These are phyloP conservation scores for Didymosphaeria variabile DNA, from an alignment of 2,329 filamentous ascomycete genomes.

Conservation along the genomic window DNA sequence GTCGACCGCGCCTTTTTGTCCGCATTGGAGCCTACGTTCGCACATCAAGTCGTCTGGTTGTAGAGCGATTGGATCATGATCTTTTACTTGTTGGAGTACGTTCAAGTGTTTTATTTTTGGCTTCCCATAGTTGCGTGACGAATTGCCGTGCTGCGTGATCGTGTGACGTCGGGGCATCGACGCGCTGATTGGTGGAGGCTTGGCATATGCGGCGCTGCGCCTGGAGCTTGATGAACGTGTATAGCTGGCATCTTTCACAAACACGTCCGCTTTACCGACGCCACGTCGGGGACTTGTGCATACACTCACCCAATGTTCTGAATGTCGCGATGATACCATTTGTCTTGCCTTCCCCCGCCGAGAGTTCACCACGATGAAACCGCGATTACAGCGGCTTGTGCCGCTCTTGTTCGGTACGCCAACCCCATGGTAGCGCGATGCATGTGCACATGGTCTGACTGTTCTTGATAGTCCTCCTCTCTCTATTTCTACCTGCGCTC, in stretches of 20 bases:
- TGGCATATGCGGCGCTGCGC: conserved; percentile 26
- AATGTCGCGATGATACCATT: conserved; percentile 45
- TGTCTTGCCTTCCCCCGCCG: conserved; percentile 23
- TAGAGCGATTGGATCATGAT: background rate
- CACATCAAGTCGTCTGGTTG: background rate
- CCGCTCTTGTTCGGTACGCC: conserved; percentile 47
- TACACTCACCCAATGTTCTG: conserved; percentile 23
- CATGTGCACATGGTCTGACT: conserved; percentile 26
- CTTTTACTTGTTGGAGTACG: background rate
- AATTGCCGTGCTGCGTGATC: background rate
- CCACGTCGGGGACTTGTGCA: conserved; percentile 20
- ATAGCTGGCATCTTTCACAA: conserved; percentile 48
- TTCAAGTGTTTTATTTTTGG: background rate
- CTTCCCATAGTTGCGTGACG: background rate
- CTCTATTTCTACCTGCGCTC: conserved; percentile 36
- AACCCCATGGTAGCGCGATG: conserved; percentile 7
- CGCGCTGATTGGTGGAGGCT: conserved; percentile 40
- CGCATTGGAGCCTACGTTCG: background rate
- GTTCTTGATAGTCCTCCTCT: conserved; percentile 40
- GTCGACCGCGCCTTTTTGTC: conserved; percentile 1
- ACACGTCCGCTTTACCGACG: conserved; percentile 31
- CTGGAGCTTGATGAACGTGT: conserved; percentile 30
- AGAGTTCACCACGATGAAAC: conserved; percentile 42
- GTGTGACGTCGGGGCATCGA: conserved; percentile 9
- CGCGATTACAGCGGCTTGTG: conserved; percentile 46